Base-by-base conservation (phyloP, 768 basidiomycete genomes). In the Suillus brevipes region DNA sequence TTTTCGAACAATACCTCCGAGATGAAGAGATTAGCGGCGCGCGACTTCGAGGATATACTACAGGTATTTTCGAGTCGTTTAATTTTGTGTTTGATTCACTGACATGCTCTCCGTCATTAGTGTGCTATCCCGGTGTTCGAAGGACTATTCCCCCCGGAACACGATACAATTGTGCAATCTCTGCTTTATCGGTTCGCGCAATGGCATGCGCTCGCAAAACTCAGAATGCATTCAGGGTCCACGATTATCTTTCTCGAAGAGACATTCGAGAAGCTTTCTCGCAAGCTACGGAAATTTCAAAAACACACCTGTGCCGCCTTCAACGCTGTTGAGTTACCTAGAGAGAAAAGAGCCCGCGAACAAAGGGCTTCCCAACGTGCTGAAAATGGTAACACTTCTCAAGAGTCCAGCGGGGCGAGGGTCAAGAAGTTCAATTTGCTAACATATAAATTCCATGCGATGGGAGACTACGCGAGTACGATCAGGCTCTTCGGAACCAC, bases 21-120 rank as follows among this genome's bases (percentile, higher is more conserved):
- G 23, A 68, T 81, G 69, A 75, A 75, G 52, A 72, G 73, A 60
- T 61, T 79, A 8, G 78, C 77, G 13, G 79, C 77, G 0, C 69
- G 72, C 16, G 76, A 81, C 52, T 80, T 70, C 64, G 75, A 80
- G 53, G 78, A 80, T 55, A 68, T 79, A 6, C 61, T 79, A 0
- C 79, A 79, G 67, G 58, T 43, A 4, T 43, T 59, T 23, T 25
- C 13, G 34, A 13, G 40, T 23, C n/a, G 20, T 38, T 28, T 6
- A 45, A 20, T 6, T 20, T 43, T 20, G 38, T 4, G 7, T 43
- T 20, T 8, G 42, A 6, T 20, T 43, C 4, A 5, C 20, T 45
- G 43, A 45, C 2, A 12, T 47, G 4, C 42, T 43, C 16, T 18
- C 18, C 4, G 7, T 47, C 36, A 20, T 42, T 16, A 76, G 75